Conservation (phyloP, 2,329 filamentous ascomycete genomes). For the Cladophialophora bantiana region DNA sequence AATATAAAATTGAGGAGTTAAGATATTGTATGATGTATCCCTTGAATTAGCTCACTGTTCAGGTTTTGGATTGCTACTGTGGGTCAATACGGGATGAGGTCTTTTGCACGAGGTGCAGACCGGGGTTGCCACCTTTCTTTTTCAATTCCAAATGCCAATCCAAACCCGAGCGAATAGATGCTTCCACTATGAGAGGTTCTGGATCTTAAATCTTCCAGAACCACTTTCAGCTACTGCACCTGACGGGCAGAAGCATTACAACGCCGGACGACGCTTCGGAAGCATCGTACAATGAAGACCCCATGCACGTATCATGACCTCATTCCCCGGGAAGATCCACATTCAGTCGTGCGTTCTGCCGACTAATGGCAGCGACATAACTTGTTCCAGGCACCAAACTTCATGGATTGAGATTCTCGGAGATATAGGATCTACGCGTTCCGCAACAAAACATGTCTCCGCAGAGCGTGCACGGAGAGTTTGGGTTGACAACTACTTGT, state of each 20-base stretch:
- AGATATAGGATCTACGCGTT: conserved; percentile 1
- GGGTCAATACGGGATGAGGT: too few species aligned
- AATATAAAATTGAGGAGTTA: too few species aligned
- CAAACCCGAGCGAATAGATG: too few species aligned
- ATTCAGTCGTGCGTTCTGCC: conserved; percentile 6
- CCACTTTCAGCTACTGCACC: neutral
- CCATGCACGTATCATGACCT: neutral
- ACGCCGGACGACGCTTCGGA: neutral
- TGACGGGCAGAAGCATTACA: neutral
- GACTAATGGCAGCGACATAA: conserved; percentile 7
- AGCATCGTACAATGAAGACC: neutral
- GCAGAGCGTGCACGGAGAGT: conserved; percentile 3
- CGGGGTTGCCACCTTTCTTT: too few species aligned
- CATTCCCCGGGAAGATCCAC: conserved; percentile 10
- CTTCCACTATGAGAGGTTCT: too few species aligned
- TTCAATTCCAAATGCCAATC: too few species aligned
- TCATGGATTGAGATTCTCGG: neutral
- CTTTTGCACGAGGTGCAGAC: too few species aligned
- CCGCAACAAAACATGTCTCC: conserved; percentile 1
- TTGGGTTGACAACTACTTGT: conserved; percentile 4
- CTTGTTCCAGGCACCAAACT: conserved; percentile 8
- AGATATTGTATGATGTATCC: too few species aligned
- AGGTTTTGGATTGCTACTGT: too few species aligned
- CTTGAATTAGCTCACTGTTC: too few species aligned
- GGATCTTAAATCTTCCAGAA: too few species aligned